A percentile compares a stretch with the other conserved stretches of the same genome.
Evolutionary conservation across 192 early-diverging fungal species (phyloP).

Genomic region (Gamsiella multidivaricata): DNA sequence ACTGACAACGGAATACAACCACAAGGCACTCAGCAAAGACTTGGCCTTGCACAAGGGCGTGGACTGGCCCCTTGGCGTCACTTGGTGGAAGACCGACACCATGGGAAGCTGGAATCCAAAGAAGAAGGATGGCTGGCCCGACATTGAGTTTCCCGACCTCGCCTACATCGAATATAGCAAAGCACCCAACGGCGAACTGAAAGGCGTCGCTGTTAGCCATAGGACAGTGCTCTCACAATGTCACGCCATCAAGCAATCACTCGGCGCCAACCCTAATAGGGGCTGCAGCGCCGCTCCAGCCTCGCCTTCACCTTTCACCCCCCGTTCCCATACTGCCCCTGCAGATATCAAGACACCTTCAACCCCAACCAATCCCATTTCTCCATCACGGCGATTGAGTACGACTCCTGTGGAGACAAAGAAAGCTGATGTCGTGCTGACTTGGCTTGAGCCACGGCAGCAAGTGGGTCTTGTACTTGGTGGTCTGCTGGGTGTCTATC

Average conservation of each 20-base stretch:
- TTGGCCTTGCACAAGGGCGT: slow-evolving; percentile 66
- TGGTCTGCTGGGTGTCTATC: slow-evolving; percentile 73
- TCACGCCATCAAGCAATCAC: slow-evolving; percentile 55
- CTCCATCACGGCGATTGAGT: slow-evolving; percentile 34
- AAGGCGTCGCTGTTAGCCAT: slow-evolving; percentile 85
- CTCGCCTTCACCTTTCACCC: slow-evolving; percentile 21
- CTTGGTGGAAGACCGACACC: slow-evolving; percentile 89
- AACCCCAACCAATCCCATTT: slow-evolving; percentile 26
- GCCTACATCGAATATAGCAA: slow-evolving; percentile 92
- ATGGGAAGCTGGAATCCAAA: slow-evolving; percentile 72
- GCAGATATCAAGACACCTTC: slow-evolving; percentile 29
- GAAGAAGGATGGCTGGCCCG: slow-evolving; percentile 65
- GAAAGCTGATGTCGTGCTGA: slow-evolving; percentile 67
- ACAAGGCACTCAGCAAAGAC: slow-evolving; percentile 79
- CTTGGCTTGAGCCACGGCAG: slow-evolving; percentile 83
- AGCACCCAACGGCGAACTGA: slow-evolving; percentile 83
- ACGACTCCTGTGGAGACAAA: slow-evolving; percentile 10
- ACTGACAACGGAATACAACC: slow-evolving; percentile 85
- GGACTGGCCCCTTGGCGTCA: slow-evolving; percentile 73
- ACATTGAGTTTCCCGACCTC: slow-evolving; percentile 66
- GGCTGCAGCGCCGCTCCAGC: slow-evolving; percentile 1
- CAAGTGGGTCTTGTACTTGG: slow-evolving; percentile 81
- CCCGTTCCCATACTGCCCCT: slow-evolving; percentile 25
- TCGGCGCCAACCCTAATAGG: slow-evolving; percentile 43
- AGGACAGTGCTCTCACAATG: slow-evolving; percentile 81